Base-by-base conservation (phyloP, 371 early-diverging fungal genomes). In the Blakeslea trispora region DNA sequence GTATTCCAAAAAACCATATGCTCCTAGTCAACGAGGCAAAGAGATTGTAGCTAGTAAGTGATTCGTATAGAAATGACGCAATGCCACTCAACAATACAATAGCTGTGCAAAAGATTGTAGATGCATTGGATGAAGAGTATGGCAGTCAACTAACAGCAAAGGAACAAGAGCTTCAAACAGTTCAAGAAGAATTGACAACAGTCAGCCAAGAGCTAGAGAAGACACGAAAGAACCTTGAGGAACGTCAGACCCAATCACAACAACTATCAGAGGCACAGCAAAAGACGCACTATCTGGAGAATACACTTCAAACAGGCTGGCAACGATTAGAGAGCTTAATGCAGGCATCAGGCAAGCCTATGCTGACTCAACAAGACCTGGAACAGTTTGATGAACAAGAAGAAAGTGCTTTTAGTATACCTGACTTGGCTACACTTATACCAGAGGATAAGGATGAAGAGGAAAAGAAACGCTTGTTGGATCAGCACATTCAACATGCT, bases 61-160 rank as follows among this genome's bases (percentile, higher is more conserved):
- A 9, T 22, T 21, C n/a, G 45, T 21, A 47, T 44, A 34, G 17
- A 1, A 0, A 9, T 7, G 10, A 13, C 39, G n/a, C 8, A 42
- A 21, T 17, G n/a, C n/a, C n/a, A n/a, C n/a, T 10, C 55, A 19
- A 15, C 7, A 23, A 28, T 11, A 17, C 19, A 22, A 46, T 66
- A 85, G 85, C 79, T 56, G 88, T 90, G 10, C 88, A 88, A 67
- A 84, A 78, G 45, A 77, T 89, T 61, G 84, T 91, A 24, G 79
- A 87, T 50, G 88, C 82, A 7, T 56, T 90, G 19, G 90, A 90
- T 54, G 64, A 78, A 0, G 86, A 87, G 24, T 86, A 87, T 50
- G 71, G 82, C 1, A 77, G 69, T 14, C 87, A 88, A 52, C 64
- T 92, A 39, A 64, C 70, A 52, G 64, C 63, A 7, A 81, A 86